Evolutionary conservation across 2,329 filamentous ascomycete genomes (phyloP), one percentile per base, ranked within the genome.

Genomic region (Ascomycota sp.): DNA sequence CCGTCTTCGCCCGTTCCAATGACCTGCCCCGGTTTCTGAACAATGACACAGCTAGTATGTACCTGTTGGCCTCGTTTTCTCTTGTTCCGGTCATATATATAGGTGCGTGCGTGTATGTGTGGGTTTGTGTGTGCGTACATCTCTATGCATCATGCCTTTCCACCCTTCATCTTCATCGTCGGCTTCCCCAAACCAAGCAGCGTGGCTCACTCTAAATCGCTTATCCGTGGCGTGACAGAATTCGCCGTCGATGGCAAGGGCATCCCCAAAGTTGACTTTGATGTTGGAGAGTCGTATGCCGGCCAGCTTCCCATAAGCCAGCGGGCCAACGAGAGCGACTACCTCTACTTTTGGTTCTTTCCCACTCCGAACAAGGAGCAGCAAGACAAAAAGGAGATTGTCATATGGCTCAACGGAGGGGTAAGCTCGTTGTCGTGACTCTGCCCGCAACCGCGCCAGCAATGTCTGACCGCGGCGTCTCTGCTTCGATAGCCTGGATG

Each of bases 341-440:
- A 72, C 39, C 48, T 76, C 1, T 76, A 64, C 50, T 77, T 73
- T 44, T 76, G 69, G 68, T 76, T 75, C 54, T 75, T 73, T 37
- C 71, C 72, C 0, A 65, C 68, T 0, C 57, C 56, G 0, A 65
- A 68, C 27, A 31, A 41, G 25, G 41, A 46, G 36, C 46, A 55
- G 2, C 46, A 56, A 6, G 57, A 59, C 0, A 52, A 57, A 0
- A 61, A 74, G 33, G 72, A 76, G 39, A 62, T 77, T 29, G 51
- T 70, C 1, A 70, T 76, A 32, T 77, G 65, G 65, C 50, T 65
- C 25, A 73, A 72, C 37, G 69, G 69, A 4, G 58, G 58, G 10
- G 57, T 60, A 45, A 44, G 53, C n/a, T n/a, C n/a, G n/a, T 26
- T 1, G 2, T 9, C 2, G 1, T 11, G 0, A 7, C 10, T 13